These are phyloP conservation scores for Ambrosia artemisiifolia DNA, from an alignment of 129 eudicot species.

Conservation along the genomic window DNA sequence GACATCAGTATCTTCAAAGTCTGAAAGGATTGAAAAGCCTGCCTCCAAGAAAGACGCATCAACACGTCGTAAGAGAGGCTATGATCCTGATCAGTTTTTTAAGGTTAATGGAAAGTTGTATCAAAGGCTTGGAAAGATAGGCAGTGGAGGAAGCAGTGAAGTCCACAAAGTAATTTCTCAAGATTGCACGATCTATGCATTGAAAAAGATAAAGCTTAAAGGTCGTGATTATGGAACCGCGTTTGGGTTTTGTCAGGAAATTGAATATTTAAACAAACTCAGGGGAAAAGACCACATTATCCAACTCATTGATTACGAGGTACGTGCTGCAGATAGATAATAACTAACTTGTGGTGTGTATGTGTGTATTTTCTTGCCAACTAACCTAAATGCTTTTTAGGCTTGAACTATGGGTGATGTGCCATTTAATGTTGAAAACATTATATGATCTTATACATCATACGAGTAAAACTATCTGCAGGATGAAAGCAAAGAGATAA, in stretches of 20 bases:
- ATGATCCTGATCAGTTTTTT: slow-evolving; percentile 81
- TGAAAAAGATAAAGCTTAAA: slow-evolving; percentile 93
- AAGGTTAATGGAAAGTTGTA: slow-evolving; percentile 95
- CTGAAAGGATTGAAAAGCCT: slow-evolving; percentile 56
- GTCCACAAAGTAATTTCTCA: slow-evolving; percentile 96
- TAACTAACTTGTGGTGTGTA: neutral
- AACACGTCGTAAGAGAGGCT: slow-evolving; percentile 65
- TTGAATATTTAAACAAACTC: slow-evolving; percentile 72
- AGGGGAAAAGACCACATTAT: slow-evolving; percentile 88
- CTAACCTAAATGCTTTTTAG: slow-evolving; percentile 6
- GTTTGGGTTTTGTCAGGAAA: slow-evolving; percentile 95
- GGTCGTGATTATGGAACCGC: slow-evolving; percentile 99
- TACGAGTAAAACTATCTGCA: neutral
- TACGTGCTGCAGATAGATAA: slow-evolving; percentile 32
- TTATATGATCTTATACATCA: neutral
- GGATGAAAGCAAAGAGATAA: neutral
- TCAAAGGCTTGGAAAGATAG: slow-evolving; percentile 99
- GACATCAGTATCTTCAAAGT: slow-evolving; percentile 51
- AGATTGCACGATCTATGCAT: slow-evolving; percentile 88
- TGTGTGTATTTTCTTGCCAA: neutral
- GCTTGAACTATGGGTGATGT: neutral
- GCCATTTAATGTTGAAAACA: neutral
- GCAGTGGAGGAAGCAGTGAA: slow-evolving; percentile 99
- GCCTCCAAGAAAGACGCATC: slow-evolving; percentile 52
- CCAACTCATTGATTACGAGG: slow-evolving; percentile 96